phyloP scores from a whole-genome alignment of 257 asterid genomes.

The Primulina huaijiensis region DNA sequence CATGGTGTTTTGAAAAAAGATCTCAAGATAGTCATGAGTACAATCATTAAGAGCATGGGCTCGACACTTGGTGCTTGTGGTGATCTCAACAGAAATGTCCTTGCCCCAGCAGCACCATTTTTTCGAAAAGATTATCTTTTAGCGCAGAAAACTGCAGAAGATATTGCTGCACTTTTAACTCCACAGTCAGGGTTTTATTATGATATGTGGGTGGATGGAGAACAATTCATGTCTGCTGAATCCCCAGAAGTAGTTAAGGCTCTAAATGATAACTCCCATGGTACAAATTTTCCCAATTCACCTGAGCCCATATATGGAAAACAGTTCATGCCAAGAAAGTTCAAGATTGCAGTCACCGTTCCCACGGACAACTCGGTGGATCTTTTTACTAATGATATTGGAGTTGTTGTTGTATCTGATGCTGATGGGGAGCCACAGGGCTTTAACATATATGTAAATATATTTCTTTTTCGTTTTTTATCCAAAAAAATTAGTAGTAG shows the following conservation, averaged over 20 bases:
- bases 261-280: conserved; percentile 83
- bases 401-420: conserved; percentile 72
- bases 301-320: conserved; percentile 98
- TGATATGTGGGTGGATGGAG: conserved; percentile 99
- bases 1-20: conserved; percentile 88
- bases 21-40: conserved; percentile 93
- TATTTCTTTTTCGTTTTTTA: conserved; percentile 1
- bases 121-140: conserved; percentile 67
- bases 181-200: conserved; percentile 99
- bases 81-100: conserved; percentile 91
- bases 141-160: conserved; percentile 94
- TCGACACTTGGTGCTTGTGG: conserved; percentile 99
- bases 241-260: conserved; percentile 87
- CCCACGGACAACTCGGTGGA: conserved; percentile 95
- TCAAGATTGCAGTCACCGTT: conserved; percentile 90
- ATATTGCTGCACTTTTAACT: conserved; percentile 86
- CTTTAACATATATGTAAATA: conserved; percentile 77
- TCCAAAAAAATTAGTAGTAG: too few relatives aligned
- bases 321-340: conserved; percentile 97
- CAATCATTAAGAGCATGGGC: conserved; percentile 81
- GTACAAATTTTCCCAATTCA: conserved; percentile 85
- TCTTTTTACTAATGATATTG: conserved; percentile 86
- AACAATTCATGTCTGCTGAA: conserved; percentile 77
- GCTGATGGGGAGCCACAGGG: conserved; percentile 94
- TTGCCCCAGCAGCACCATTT: conserved; percentile 91